phyloP scores from a whole-genome alignment of 345 rosid species.

The Ceriops decandra region DNA sequence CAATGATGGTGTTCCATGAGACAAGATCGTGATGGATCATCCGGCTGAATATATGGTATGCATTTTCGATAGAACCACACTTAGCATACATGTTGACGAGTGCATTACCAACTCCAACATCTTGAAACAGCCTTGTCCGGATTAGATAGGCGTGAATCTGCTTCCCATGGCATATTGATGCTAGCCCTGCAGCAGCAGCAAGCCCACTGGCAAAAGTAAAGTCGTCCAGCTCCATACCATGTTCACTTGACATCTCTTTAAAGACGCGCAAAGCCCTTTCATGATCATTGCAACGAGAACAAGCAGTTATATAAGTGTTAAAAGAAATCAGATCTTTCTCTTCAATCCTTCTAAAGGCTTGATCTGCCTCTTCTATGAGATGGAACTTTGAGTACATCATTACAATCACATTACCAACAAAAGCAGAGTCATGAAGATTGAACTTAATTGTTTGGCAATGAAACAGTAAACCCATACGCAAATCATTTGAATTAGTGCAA shows the following conservation, averaged over 20 bases:
- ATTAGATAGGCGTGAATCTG: constrained; percentile 52
- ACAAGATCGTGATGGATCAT: constrained; percentile 45
- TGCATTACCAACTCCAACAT: constrained; percentile 47
- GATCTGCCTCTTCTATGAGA: constrained; percentile 38
- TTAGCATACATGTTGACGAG: constrained; percentile 67
- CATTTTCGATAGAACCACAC: constrained; percentile 51
- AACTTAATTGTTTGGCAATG: constrained; percentile 48
- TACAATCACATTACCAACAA: constrained; percentile 50
- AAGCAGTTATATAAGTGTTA: constrained; percentile 47
- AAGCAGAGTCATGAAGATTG: constrained; percentile 34
- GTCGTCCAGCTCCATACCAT: constrained; percentile 32
- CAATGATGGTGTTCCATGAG: constrained; percentile 64
- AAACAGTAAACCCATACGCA: constrained; percentile 29
- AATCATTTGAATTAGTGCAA: constrained; percentile 26
- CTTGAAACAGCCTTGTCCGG: constrained; percentile 34
- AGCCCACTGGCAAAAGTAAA: constrained; percentile 47
- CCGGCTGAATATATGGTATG: constrained; percentile 33
- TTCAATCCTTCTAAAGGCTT: constrained; percentile 31
- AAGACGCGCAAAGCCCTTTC: constrained; percentile 42
- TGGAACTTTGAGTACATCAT: constrained; percentile 46
- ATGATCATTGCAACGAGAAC: constrained; percentile 38
- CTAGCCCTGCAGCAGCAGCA: constrained; percentile 51
- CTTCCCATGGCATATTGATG: constrained; percentile 46
- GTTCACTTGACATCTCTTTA: constrained; percentile 34
- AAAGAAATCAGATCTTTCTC: constrained; percentile 56